Evolutionary conservation across 208 protist species (phyloP), one percentile per base, ranked within the genome.

Genomic region (Porcisia deanei): DNA sequence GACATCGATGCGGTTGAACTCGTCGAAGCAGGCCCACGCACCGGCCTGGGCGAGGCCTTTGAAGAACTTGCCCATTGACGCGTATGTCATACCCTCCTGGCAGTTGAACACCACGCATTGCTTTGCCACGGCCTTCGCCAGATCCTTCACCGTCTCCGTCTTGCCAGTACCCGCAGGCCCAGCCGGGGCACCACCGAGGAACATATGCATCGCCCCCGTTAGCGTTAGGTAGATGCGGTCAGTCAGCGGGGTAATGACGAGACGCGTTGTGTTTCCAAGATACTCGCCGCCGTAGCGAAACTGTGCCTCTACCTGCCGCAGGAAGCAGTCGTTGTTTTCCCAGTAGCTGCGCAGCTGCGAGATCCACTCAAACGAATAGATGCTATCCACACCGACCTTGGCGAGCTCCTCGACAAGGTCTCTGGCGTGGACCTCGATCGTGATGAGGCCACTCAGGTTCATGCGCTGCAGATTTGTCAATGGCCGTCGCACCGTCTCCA

Each of bases 1-100:
- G 22, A 99, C 95, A 71, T 99, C 97, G 86, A 99, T 99, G 75
- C 98, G 94, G 88, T 99, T 99, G 94, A 99, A 99, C 89, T 99
- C 98, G 82, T 99, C 99, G 82, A 99, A 99, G 85, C 98, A 99
- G 25, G 98, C 93, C 97, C 97, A 99, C 53, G 98, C 98, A 68
- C 98, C 98, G 30, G 94, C 89, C 76, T 97, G 95, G 8, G 97
- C 98, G 14, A 99, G 91, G 2, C 97, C 97, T 75, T 99, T 99
- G 87, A 99, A 99, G 91, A 99, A 99, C 82, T 99, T 99, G 45
- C 94, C 97, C 98, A 99, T 99, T 47, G 97, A 97, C n/a, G 91
- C 86, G 77, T 96, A 98, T 52, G 97, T 98, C 93, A 99, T 98
- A 71, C 96, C 96, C 75, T 99, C 97, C 77, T 98, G 96, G 83